Percentiles rank a stretch among this genome's conserved stretches.
Evolutionary conservation across 805 yeast species (phyloP).

Genomic region (Wickerhamomyces subpelliculosus): DNA sequence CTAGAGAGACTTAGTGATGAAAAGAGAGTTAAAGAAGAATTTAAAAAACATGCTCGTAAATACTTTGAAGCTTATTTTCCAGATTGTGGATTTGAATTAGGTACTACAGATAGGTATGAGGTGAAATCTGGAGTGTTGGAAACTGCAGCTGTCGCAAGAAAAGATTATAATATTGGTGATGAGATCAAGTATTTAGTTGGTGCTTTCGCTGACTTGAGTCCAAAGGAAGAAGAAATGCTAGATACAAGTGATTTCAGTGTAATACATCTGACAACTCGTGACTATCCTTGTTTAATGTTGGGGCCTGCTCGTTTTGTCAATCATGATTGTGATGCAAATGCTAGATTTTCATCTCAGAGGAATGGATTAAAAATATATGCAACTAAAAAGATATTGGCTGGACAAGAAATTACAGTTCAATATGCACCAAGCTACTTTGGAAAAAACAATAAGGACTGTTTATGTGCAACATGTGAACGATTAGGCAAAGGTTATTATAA

Average conservation of each 20-base stretch:
- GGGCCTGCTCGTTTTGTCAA: slow-evolving; percentile 44
- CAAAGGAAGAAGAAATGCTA: slow-evolving; percentile 26
- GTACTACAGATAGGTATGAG: slow-evolving; percentile 35
- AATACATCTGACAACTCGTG: slow-evolving; percentile 26
- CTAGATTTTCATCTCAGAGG: slow-evolving; percentile 26
- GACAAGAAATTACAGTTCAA: slow-evolving; percentile 41
- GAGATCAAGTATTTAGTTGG: slow-evolving; percentile 31
- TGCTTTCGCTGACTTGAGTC: slow-evolving; percentile 26
- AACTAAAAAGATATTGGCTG: slow-evolving; percentile 26
- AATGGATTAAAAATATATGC: slow-evolving; percentile 28
- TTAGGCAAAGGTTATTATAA: slow-evolving; percentile 23
- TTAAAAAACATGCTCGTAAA: slow-evolving; percentile 28
- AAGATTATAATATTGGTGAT: slow-evolving; percentile 22
- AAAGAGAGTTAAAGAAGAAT: slow-evolving; percentile 20
- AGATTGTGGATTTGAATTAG: slow-evolving; percentile 34
- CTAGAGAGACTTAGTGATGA: slow-evolving; percentile 16
- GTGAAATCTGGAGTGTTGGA: slow-evolving; percentile 11
- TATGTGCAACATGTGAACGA: slow-evolving; percentile 37
- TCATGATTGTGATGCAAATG: slow-evolving; percentile 40
- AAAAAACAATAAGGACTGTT: slow-evolving; percentile 31
- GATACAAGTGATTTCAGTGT: slow-evolving; percentile 36
- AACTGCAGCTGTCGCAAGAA: slow-evolving; percentile 33
- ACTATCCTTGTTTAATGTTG: slow-evolving; percentile 32
- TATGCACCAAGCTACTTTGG: slow-evolving; percentile 40
- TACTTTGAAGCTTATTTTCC: slow-evolving; percentile 29